Evolutionary conservation across 140 eudicot genomes (phyloP).

Genomic region (Ambrosia hybrid): DNA sequence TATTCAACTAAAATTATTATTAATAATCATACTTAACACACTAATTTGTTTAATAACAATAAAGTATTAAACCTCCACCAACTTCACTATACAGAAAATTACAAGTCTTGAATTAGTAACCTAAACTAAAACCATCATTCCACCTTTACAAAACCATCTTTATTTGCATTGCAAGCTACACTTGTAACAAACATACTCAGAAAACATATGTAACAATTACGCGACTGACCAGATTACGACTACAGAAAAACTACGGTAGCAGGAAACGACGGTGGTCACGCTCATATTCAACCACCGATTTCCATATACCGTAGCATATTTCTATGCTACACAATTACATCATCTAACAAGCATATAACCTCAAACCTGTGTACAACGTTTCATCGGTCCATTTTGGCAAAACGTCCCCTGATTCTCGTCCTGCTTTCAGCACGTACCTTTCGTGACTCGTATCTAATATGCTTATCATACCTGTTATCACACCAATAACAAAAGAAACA

Average conservation of each 20-base stretch:
- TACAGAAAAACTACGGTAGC: background rate
- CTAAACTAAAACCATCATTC: background rate
- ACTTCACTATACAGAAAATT: background rate
- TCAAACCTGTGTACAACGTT: conserved; percentile 7
- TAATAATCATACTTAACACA: too few relatives aligned
- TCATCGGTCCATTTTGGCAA: conserved; percentile 73
- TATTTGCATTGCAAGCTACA: conserved; percentile 30
- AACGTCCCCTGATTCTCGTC: conserved; percentile 85
- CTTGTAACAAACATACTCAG: conserved; percentile 22
- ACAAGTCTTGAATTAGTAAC: background rate
- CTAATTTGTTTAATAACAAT: too few relatives aligned
- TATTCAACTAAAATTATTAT: too few relatives aligned
- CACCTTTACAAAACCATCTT: conserved; percentile 22
- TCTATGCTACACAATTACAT: conserved; percentile 23
- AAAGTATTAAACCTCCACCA: background rate
- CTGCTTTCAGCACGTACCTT: conserved; percentile 89
- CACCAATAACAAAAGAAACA: background rate
- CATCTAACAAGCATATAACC: conserved; percentile 18
- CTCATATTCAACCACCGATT: conserved; percentile 7
- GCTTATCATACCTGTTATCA: conserved; percentile 78
- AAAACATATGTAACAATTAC: background rate
- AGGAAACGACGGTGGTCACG: background rate
- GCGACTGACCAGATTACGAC: background rate
- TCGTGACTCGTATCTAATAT: conserved; percentile 86
- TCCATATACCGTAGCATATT: conserved; percentile 14